A percentile compares a stretch with the other conserved stretches of the same genome.
Evolutionary conservation across 305 asterid genomes (phyloP).

Genomic region (Fraxinus nigra): DNA sequence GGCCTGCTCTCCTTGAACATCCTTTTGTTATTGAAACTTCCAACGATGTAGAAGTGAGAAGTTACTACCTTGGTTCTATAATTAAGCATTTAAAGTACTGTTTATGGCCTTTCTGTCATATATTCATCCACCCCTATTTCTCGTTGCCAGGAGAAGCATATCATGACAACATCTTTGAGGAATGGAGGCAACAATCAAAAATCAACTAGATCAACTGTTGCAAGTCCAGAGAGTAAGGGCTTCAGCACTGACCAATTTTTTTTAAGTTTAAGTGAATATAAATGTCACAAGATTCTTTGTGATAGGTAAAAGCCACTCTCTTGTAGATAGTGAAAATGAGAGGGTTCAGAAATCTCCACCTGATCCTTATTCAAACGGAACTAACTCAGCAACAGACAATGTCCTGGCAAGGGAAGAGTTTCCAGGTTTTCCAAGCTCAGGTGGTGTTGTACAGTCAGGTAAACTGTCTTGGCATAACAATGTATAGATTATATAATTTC

Average conservation of each 20-base stretch:
- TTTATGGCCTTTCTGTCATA: conserved; percentile 10
- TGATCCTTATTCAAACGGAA: conserved; percentile 39
- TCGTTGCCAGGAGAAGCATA: conserved; percentile 46
- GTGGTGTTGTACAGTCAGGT: conserved; percentile 72
- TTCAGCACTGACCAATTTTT: conserved; percentile 12
- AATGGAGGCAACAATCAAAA: conserved; percentile 48
- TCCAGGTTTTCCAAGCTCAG: conserved; percentile 69
- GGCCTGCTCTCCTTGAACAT: conserved; percentile 99
- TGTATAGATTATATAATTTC: background rate
- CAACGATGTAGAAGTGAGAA: conserved; percentile 52
- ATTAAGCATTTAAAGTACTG: conserved; percentile 17
- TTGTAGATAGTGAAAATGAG: conserved; percentile 44
- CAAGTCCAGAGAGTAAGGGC: conserved; percentile 39
- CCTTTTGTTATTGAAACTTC: conserved; percentile 75
- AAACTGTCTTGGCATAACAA: conserved; percentile 11
- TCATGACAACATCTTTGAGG: conserved; percentile 36
- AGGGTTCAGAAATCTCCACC: conserved; percentile 36
- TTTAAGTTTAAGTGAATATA: conserved; percentile 19
- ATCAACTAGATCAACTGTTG: conserved; percentile 44
- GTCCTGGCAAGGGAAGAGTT: conserved; percentile 52
- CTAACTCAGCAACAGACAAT: conserved; percentile 35
- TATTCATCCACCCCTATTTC: conserved; percentile 16
- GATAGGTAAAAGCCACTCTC: conserved; percentile 51
- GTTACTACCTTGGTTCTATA: conserved; percentile 12
- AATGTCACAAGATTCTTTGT: conserved; percentile 17